These are phyloP conservation scores for Aspergillus tubingensis DNA, from an alignment of 2,329 filamentous ascomycete genomes.

Conservation along the genomic window DNA sequence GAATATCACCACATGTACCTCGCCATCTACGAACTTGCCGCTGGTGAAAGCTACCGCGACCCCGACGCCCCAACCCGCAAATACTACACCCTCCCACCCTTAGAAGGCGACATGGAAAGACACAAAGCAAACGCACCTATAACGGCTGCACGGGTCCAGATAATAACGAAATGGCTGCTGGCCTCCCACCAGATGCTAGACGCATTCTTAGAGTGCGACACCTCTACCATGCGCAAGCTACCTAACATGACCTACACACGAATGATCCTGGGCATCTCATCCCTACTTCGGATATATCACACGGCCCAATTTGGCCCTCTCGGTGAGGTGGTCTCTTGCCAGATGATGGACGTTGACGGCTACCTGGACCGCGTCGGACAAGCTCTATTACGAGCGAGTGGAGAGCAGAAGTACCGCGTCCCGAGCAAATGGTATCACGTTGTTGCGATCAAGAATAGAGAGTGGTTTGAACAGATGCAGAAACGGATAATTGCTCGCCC, in stretches of 20 bases:
- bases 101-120: slow-evolving; percentile 2
- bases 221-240: slow-evolving; percentile 1
- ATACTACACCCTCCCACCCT: slow-evolving; percentile 6
- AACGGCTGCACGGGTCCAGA: not conserved
- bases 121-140: not conserved
- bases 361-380: not conserved
- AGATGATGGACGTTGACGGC: slow-evolving; percentile 5
- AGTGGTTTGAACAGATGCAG: slow-evolving; percentile 3
- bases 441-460: slow-evolving; percentile 2
- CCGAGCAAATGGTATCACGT: slow-evolving; percentile 7
- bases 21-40: slow-evolving; percentile 37
- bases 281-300: not conserved
- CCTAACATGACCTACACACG: slow-evolving; percentile 5
- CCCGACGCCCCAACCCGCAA: slow-evolving; percentile 1
- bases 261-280: slow-evolving; percentile 2
- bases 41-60: slow-evolving; percentile 28
- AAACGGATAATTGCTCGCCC: not conserved
- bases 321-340: not conserved
- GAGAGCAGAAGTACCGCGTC: not conserved
- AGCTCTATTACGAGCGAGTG: not conserved
- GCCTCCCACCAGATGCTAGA: slow-evolving; percentile 3
- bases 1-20: slow-evolving; percentile 31
- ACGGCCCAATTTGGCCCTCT: slow-evolving; percentile 1
- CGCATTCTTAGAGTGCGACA: not conserved
- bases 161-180: slow-evolving; percentile 2